phyloP scores from a whole-genome alignment of 768 basidiomycete species.

The Boletus edulis region DNA sequence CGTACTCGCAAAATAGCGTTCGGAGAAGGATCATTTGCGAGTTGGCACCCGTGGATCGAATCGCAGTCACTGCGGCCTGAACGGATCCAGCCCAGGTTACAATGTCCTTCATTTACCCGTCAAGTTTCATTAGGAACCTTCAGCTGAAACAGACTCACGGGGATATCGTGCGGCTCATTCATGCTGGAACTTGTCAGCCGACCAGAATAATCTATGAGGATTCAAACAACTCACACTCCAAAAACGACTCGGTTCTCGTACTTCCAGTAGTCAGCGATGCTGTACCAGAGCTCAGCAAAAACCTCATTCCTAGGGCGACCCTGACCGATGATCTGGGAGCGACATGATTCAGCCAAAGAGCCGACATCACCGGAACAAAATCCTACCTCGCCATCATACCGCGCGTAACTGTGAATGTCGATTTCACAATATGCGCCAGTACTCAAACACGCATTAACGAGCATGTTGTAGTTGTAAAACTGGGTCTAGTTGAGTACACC shows the following conservation, averaged over 20 bases:
- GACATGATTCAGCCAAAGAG: not conserved
- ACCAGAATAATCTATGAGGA: not conserved
- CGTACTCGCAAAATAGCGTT: no score
- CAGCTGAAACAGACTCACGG: conserved; percentile 18
- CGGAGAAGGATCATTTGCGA: conserved; percentile 52
- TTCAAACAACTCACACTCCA: conserved; percentile 39
- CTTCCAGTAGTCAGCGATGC: conserved; percentile 50
- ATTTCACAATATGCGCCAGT: no score
- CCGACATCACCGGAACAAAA: not conserved
- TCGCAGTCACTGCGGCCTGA: conserved; percentile 61
- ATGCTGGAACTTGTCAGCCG: conserved; percentile 35
- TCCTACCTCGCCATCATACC: no score
- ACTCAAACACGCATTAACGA: conserved; percentile 34
- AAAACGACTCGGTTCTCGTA: conserved; percentile 42
- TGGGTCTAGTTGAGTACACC: conserved; percentile 42
- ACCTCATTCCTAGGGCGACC: conserved; percentile 55
- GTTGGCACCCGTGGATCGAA: conserved; percentile 49
- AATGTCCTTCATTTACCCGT: conserved; percentile 30
- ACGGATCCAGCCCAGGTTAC: conserved; percentile 46
- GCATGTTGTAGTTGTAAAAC: conserved; percentile 53
- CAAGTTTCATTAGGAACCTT: not conserved
- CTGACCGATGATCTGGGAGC: conserved; percentile 52
- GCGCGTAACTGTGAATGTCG: no score
- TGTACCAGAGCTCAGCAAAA: conserved; percentile 53
- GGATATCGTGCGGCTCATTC: conserved; percentile 65